These are phyloP conservation scores for Xerocomus amazonicus DNA, from an alignment of 1,284 basidiomycete genomes.

Conservation along the genomic window DNA sequence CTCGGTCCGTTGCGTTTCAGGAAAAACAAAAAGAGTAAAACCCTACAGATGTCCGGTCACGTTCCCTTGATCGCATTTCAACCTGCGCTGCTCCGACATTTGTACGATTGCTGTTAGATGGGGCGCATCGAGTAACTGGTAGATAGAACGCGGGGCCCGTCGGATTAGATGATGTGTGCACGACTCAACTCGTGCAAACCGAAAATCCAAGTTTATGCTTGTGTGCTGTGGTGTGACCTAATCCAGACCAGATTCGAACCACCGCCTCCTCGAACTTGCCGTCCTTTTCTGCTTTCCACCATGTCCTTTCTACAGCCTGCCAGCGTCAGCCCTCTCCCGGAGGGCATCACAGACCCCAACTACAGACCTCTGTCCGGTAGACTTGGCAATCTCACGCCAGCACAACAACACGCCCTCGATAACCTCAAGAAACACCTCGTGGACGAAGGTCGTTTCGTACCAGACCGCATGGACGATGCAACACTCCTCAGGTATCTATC, in stretches of 20 bases:
- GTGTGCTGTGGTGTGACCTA: neutral
- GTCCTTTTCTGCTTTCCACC: constrained; percentile 5
- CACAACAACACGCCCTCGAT: constrained; percentile 70
- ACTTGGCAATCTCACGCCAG: constrained; percentile 76
- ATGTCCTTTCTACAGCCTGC: constrained; percentile 29
- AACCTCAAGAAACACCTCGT: constrained; percentile 68
- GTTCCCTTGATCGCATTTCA: constrained; percentile 34
- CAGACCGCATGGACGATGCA: constrained; percentile 78
- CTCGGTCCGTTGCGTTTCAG: constrained; percentile 5
- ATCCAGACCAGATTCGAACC: constrained; percentile 17
- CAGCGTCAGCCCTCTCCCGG: constrained; percentile 55
- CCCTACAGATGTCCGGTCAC: constrained; percentile 1
- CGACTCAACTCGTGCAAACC: constrained; percentile 32
- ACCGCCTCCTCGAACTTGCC: neutral
- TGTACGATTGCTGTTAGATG: constrained; percentile 19
- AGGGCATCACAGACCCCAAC: constrained; percentile 58
- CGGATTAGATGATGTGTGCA: constrained; percentile 2
- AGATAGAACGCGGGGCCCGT: constrained; percentile 25
- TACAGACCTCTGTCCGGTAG: constrained; percentile 74
- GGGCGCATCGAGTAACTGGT: constrained; percentile 28
- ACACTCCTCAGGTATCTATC: constrained; percentile 62
- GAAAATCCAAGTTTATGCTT: too few relatives aligned
- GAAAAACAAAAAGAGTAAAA: neutral
- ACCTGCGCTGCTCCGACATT: constrained; percentile 31
- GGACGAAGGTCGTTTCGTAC: constrained; percentile 58